Conservation (phyloP, 352 stramenopile species). For the Elongisporangium anandrum region DNA sequence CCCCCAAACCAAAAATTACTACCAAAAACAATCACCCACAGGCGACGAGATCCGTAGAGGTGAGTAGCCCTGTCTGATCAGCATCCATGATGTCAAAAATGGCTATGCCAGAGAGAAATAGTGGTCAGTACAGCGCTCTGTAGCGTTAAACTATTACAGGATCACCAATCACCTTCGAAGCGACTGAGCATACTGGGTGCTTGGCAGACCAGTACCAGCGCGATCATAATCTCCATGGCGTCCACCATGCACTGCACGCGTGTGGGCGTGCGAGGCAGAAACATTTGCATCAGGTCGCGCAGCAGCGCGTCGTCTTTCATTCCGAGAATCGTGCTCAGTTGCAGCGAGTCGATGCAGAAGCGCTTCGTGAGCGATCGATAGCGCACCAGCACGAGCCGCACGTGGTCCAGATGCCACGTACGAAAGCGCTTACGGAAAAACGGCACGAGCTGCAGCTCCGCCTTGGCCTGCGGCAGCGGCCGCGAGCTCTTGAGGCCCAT, state of each 20-base stretch:
- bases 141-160: neutral
- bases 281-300: constrained; percentile 41
- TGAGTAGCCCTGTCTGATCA: constrained; percentile 25
- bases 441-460: constrained; percentile 38
- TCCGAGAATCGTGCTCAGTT: constrained; percentile 41
- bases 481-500: constrained; percentile 65
- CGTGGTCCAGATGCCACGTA: constrained; percentile 54
- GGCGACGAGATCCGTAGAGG: constrained; percentile 38
- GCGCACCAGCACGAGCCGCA: constrained; percentile 40
- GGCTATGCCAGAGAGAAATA: constrained; percentile 12
- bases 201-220: constrained; percentile 59
- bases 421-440: constrained; percentile 50
- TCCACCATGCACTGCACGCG: constrained; percentile 68
- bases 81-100: constrained; percentile 63
- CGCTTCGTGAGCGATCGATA: constrained; percentile 53
- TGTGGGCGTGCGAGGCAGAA: constrained; percentile 47
- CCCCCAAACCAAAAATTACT: neutral
- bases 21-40: constrained; percentile 19
- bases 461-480: constrained; percentile 32
- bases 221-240: constrained; percentile 61
- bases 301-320: constrained; percentile 48
- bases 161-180: constrained; percentile 35
- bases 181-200: constrained; percentile 47
- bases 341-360: constrained; percentile 52
- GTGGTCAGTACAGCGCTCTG: neutral